Evolutionary conservation across 768 basidiomycete genomes (phyloP), one percentile per base, ranked within the genome.

Genomic region (Calocera viscosa): DNA sequence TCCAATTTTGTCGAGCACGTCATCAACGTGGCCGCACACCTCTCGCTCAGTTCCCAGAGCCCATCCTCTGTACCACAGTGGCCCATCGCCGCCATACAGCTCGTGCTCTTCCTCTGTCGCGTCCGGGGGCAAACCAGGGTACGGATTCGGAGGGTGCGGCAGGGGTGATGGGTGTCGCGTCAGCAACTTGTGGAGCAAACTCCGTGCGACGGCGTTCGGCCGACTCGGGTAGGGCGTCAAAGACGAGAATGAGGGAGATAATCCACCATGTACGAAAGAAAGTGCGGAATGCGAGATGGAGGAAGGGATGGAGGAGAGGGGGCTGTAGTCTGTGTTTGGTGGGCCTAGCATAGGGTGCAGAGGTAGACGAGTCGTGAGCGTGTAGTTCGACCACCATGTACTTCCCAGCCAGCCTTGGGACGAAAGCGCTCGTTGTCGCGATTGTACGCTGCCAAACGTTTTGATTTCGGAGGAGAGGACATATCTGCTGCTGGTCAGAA

Each of bases 1-100:
- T 0, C 92, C 92, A 0, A 91, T 87, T 75, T 82, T 84, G 34
- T 81, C 73, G 64, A 91, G 77, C 19, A 94, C 87, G 28, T 79
- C 76, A 67, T 90, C 86, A 0, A 92, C 92, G 38, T 84, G 81
- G 1, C 71, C 74, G 74, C 96, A 99, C 2, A 83, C 84, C 64
- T 79, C 79, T 66, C 82, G 82, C 64, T 94, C 91, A 28, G 78
- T 76, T 14, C 87, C 85, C 64, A 84, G 79, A 17, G 95, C 95
- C 85, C 94, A 94, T 1, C 94, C 94, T 12, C 96, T 83, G 75
- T 94, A 96, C 96, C 96, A 97, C 49, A 94, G 76, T 2, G 94
- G 93, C 0, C 95, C 95, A 47, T 91, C 84, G 0, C 81, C 72
- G 26, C 81, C 82, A 72, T 95, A 96, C 38, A 97, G 73, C 35